Percentiles rank a stretch among this genome's conserved stretches.
These are phyloP conservation scores for Prunus fruticosa DNA, from an alignment of 306 rosid species.

Conservation along the genomic window DNA sequence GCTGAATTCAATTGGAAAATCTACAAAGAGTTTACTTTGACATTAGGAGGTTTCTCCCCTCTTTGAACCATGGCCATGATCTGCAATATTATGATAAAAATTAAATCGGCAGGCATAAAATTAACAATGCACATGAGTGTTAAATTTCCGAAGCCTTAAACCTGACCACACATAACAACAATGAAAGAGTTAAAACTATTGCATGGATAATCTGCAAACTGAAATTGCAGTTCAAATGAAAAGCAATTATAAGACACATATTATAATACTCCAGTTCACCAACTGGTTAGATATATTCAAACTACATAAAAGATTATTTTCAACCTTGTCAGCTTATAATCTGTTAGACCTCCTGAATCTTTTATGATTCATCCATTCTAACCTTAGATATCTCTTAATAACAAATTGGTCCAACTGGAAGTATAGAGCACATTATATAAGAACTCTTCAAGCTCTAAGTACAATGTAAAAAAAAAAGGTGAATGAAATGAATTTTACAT, in stretches of 20 bases:
- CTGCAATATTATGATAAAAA: slow-evolving; percentile 44
- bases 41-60: slow-evolving; percentile 86
- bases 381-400: not conserved
- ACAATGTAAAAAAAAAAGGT: too few relatives aligned
- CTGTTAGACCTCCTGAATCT: not conserved
- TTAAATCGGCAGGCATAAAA: slow-evolving; percentile 21
- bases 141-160: slow-evolving; percentile 1
- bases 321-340: not conserved
- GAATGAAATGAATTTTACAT: too few relatives aligned
- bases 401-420: not conserved
- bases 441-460: too few relatives aligned
- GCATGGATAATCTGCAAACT: not conserved
- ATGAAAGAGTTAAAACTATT: not conserved
- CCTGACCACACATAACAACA: slow-evolving; percentile 10
- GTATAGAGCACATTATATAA: not conserved
- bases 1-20: slow-evolving; percentile 14
- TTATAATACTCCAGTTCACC: not conserved
- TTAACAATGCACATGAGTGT: not conserved
- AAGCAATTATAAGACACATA: not conserved
- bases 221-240: not conserved
- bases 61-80: slow-evolving; percentile 89
- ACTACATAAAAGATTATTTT: not conserved
- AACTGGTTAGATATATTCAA: not conserved
- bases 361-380: not conserved
- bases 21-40: slow-evolving; percentile 52